Conservation (phyloP, 1,139 yeast genomes). For the Starmera stellimalicola region DNA sequence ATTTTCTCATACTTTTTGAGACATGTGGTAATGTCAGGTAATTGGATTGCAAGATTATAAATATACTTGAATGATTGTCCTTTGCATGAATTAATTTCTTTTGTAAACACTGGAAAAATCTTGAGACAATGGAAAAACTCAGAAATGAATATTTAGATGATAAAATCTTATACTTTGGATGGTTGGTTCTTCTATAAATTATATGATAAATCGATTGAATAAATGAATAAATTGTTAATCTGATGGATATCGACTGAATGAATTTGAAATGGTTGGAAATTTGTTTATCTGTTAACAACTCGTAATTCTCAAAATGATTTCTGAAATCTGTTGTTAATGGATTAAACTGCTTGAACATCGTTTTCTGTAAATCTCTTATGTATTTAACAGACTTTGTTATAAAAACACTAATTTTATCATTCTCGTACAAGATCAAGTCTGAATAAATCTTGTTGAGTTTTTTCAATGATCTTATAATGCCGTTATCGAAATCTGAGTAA, state of each 20-base stretch:
- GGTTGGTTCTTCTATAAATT: not conserved
- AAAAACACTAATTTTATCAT: not conserved
- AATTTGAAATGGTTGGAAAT: not conserved
- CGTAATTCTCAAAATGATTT: not conserved
- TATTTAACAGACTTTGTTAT: not conserved
- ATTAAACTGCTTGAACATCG: not conserved
- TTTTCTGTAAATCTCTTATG: not conserved
- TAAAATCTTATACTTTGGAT: not conserved
- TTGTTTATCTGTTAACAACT: not conserved
- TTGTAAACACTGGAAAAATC: not conserved
- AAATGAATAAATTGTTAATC: not conserved
- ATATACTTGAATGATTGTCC: not conserved
- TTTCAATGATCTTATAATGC: not conserved
- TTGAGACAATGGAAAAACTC: not conserved
- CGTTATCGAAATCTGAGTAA: not conserved
- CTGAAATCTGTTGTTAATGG: not conserved
- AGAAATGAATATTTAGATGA: not conserved
- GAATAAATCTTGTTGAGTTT: not conserved
- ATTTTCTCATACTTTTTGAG: not conserved
- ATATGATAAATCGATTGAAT: conserved; percentile 1
- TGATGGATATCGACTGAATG: not conserved
- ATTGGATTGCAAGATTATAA: not conserved
- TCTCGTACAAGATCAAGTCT: not conserved
- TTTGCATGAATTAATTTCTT: not conserved
- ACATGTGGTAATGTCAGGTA: not conserved